Base-by-base conservation (phyloP, 2,329 filamentous ascomycete genomes). In the Scytalidium sp. region DNA sequence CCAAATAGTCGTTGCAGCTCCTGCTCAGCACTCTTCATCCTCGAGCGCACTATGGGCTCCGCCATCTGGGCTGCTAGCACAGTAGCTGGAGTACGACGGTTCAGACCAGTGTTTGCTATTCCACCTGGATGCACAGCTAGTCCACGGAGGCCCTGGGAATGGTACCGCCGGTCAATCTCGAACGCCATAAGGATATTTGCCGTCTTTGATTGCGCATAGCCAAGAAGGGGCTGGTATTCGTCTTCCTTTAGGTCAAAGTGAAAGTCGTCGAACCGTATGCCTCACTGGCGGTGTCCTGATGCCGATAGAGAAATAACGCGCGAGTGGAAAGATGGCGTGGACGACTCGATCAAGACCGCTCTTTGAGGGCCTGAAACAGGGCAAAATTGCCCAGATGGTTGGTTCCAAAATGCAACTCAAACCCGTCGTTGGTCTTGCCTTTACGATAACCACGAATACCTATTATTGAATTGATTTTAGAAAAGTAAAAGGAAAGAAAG, bases 381-480 rank as follows among this genome's bases (percentile, higher is more conserved):
- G 80, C 68, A 62, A 81, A 81, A 53, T 80, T 75, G 17, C 64
- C 69, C 3, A 83, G 65, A 56, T 81, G 73, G 58, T 81, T 80
- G 15, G 69, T 73, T 43, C 70, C 76, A 50, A 81, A 74, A 49
- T 81, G 76, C 0, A 60, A 60, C 54, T 82, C 78, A 58, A 72
- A 73, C 19, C 74, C 74, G 50, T 79, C 75, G 19, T 56, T 55
- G 1, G 73, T 78, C n/a, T n/a, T n/a, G n/a, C n/a, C n/a, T n/a
- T n/a, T n/a, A n/a, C n/a, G n/a, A n/a, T n/a, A n/a, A n/a, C n/a
- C n/a, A n/a, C n/a, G n/a, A n/a, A n/a, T n/a, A n/a, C n/a, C n/a
- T n/a, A n/a, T n/a, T n/a, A n/a, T n/a, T n/a, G n/a, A n/a, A n/a
- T n/a, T n/a, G n/a, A n/a, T n/a, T n/a, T n/a, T n/a, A n/a, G n/a